Percentiles rank a stretch among this genome's conserved stretches.
Conservation (phyloP, 495 filamentous ascomycete species). For the Daldinia vernicosa region DNA sequence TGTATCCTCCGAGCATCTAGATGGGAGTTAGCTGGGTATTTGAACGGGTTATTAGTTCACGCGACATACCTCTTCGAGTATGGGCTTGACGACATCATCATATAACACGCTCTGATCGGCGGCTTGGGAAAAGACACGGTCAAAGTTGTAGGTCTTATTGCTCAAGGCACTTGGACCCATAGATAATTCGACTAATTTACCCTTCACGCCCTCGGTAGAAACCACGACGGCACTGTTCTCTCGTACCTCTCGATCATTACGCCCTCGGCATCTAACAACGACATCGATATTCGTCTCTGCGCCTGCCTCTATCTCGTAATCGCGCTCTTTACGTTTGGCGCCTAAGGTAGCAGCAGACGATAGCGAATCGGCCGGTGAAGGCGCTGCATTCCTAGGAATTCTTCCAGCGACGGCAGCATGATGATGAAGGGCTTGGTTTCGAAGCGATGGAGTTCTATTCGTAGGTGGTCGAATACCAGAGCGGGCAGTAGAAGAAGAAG, state of each 20-base stretch:
- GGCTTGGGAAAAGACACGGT: constrained; percentile 95
- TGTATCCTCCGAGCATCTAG: constrained; percentile 94
- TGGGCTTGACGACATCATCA: constrained; percentile 91
- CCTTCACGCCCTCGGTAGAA: constrained; percentile 83
- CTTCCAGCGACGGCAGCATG: constrained; percentile 45
- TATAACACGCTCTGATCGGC: constrained; percentile 93
- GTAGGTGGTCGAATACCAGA: constrained; percentile 46
- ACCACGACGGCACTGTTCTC: constrained; percentile 95
- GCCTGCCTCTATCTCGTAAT: constrained; percentile 75
- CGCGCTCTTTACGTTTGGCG: constrained; percentile 81
- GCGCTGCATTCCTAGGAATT: constrained; percentile 54
- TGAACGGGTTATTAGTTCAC: neutral
- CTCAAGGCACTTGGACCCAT: constrained; percentile 93
- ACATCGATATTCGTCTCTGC: constrained; percentile 97
- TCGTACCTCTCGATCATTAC: constrained; percentile 87
- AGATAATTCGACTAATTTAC: constrained; percentile 81
- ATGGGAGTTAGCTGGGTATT: neutral
- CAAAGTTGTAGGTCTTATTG: constrained; percentile 96
- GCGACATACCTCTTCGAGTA: constrained; percentile 82
- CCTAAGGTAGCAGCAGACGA: constrained; percentile 63
- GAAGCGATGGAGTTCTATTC: constrained; percentile 37
- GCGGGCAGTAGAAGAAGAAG: constrained; percentile 26
- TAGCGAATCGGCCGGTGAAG: constrained; percentile 73
- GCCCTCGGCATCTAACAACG: constrained; percentile 91
- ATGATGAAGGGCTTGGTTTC: constrained; percentile 35